Base-by-base conservation (phyloP, 148 eudicot genomes). In the Chenopodium berlandieri region DNA sequence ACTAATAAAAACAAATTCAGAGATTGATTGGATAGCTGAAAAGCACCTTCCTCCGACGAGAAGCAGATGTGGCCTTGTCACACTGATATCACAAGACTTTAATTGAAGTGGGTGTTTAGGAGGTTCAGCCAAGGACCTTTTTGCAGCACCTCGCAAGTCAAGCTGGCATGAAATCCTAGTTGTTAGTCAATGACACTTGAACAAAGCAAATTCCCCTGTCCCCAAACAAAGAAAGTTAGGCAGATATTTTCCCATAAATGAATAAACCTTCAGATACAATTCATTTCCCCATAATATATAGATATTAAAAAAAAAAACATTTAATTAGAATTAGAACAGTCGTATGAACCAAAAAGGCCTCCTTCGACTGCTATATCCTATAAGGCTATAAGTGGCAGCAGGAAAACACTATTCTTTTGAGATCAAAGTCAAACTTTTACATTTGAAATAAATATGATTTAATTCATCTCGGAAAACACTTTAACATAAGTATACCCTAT, bases 11-110 rank as follows among this genome's bases (percentile, higher is more conserved):
- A 14, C 1, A 20, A 54, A 37, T 54, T 80, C 37, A 19, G 54
- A 74, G 63, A 80, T 27, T 32, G 63, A 80, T 16, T 27, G 32
- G 72, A 80, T 58, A 71, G 47, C 78, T 37, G 52, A 74, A 64
- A 81, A 60, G 31, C 89, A 94, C 99, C 99, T 96, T 87, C 99
- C 99, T 67, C 99, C 99, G 80, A 96, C 97, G 79, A 96, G 92
- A 84, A 96, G 97, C 54, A 94, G 84, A 91, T 96, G 97, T 81
- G 99, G 98, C 91, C 95, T 91, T 22, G 94, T 89, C 10, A 87
- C 70, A 80, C 90, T 94, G 86, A 94, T 91, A 85, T 94, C 99
- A 87, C 94, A 94, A 72, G 99, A 91, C 82, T 96, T 96, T 69
- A 96, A 79, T 76, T 87, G 84, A 82, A 96, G 94, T 25, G 85